Base-by-base conservation (phyloP, 1,284 basidiomycete genomes). In the Athelia psychrophila region DNA sequence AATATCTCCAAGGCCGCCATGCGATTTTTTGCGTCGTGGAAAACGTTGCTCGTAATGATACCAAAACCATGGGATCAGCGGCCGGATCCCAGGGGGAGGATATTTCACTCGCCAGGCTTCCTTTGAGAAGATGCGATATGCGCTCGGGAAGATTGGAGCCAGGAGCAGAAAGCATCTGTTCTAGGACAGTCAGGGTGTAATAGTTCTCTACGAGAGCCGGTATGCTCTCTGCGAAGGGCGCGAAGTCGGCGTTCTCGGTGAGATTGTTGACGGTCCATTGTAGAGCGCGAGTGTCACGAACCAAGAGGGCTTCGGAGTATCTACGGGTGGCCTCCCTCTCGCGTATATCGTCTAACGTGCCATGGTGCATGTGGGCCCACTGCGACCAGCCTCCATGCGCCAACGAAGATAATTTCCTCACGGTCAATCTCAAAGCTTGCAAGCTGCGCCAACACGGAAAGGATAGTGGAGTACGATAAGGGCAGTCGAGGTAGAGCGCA, bases 401-500 rank as follows among this genome's bases (percentile, higher is more conserved):
- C 57, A 59, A 32, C 62, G 58, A 13, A 69, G 56, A 24, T 13
- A 30, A 13, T 13, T 13, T 13, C 6, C 27, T 30, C 13, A 30
- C 27, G 5, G 6, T 13, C 5, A 68, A 50, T 19, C 58, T 59
- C 16, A 69, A 25, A 24, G 54, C 51, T 19, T 58, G 60, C 36
- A 67, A 52, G 1, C 72, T 42, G n/a, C 51, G 55, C 71, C 71
- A 74, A 50, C 59, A 64, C 3, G 68, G 30, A 16, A 48, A 52
- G 0, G 74, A 71, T n/a, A 74, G 57, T 18, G 73, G 71, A 0
- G 69, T 73, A 44, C 63, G 62, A 48, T 71, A 73, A 2, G 72
- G 72, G 51, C 64, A 74, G 44, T 72, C 60, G 30, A 64, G 62
- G 40, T 62, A 56, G 33, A 68, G 61, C 8, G 70, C 53, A 2